phyloP scores from a whole-genome alignment of 805 yeast genomes.

The Priceomyces melissophilus region DNA sequence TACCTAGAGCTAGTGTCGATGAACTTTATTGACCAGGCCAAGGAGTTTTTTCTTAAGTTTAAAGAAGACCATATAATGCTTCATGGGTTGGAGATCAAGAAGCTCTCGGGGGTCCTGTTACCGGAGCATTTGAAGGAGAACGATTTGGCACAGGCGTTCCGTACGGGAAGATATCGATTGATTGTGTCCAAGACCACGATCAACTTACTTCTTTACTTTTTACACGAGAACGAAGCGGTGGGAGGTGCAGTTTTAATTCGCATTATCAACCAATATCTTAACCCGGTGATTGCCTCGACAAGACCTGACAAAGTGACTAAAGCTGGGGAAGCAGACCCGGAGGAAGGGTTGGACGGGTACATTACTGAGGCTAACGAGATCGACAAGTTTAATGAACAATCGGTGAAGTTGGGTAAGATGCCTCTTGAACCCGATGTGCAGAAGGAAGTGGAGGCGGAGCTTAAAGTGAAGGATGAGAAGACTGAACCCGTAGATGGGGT shows the following conservation, averaged over 20 bases:
- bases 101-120: conserved; percentile 69
- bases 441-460: conserved; percentile 79
- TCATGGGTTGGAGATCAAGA: conserved; percentile 74
- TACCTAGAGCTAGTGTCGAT: conserved; percentile 75
- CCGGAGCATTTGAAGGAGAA: conserved; percentile 82
- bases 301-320: conserved; percentile 39
- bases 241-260: conserved; percentile 89
- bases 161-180: conserved; percentile 68
- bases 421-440: conserved; percentile 85
- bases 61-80: conserved; percentile 67
- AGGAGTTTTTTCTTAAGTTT: conserved; percentile 71
- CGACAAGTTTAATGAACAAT: conserved; percentile 63
- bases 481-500: conserved; percentile 32
- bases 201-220: conserved; percentile 76
- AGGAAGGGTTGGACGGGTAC: conserved; percentile 51
- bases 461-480: conserved; percentile 70
- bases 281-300: conserved; percentile 42
- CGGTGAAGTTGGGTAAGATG: conserved; percentile 75
- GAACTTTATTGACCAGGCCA: conserved; percentile 57
- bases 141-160: conserved; percentile 72
- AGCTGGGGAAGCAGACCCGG: conserved; percentile 48
- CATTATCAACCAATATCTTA: conserved; percentile 79
- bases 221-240: conserved; percentile 86
- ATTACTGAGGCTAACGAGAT: conserved; percentile 43
- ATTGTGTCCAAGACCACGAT: conserved; percentile 79